Percentiles rank a stretch among this genome's conserved stretches.
Conservation (phyloP, 306 rosid species). For the Glycine tomentella region DNA sequence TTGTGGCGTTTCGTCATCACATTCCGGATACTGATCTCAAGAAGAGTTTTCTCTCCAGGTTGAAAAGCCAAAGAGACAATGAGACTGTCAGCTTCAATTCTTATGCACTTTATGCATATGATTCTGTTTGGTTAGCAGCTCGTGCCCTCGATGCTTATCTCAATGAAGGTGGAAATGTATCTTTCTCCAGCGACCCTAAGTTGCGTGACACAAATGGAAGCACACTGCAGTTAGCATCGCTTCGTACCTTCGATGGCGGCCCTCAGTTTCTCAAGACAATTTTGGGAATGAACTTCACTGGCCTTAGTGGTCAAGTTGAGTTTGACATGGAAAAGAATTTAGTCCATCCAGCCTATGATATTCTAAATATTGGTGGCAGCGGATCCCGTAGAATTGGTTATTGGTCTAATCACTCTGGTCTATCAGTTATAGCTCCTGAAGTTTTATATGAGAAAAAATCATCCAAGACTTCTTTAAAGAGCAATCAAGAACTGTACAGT, state of each 20-base stretch:
- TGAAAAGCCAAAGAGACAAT: slow-evolving; percentile 53
- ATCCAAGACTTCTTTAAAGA: slow-evolving; percentile 45
- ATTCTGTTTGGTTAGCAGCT: slow-evolving; percentile 86
- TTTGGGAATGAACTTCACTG: slow-evolving; percentile 66
- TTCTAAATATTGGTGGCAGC: slow-evolving; percentile 75
- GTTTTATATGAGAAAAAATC: slow-evolving; percentile 54
- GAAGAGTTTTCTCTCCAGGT: slow-evolving; percentile 55
- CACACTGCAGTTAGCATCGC: slow-evolving; percentile 57
- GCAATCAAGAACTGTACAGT: slow-evolving; percentile 55
- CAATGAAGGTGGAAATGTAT: slow-evolving; percentile 70
- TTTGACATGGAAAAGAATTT: slow-evolving; percentile 68
- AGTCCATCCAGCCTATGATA: slow-evolving; percentile 72
- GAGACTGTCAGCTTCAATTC: slow-evolving; percentile 67
- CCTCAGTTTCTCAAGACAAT: slow-evolving; percentile 63
- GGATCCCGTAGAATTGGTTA: slow-evolving; percentile 68
- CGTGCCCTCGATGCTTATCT: slow-evolving; percentile 72
- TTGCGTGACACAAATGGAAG: slow-evolving; percentile 64
- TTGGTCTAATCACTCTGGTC: slow-evolving; percentile 78
- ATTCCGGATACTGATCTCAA: slow-evolving; percentile 66
- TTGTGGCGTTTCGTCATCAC: slow-evolving; percentile 82
- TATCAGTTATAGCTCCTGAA: slow-evolving; percentile 72
- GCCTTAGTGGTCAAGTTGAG: slow-evolving; percentile 73
- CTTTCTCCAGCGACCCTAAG: slow-evolving; percentile 78
- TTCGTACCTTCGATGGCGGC: slow-evolving; percentile 73
- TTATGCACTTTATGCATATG: slow-evolving; percentile 86